Evolutionary conservation across 2,329 filamentous ascomycete genomes (phyloP).

Genomic region (Rosellinia necatrix): DNA sequence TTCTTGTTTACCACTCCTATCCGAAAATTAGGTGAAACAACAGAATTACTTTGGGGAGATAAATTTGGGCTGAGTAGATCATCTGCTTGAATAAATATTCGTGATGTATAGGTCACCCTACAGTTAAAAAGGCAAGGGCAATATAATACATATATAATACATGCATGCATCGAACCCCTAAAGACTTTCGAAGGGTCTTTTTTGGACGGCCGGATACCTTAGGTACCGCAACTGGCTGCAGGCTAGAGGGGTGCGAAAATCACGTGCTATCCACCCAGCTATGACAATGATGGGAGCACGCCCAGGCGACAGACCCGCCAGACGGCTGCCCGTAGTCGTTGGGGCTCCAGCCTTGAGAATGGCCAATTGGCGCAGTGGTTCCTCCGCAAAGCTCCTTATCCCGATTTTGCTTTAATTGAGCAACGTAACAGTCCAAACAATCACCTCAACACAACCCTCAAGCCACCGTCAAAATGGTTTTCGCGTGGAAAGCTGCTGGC

Average conservation of each 20-base stretch:
- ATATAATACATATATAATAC: no score
- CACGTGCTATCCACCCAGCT: conserved; percentile 20
- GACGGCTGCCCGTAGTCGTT: conserved; percentile 14
- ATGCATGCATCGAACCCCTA: no score
- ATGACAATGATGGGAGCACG: neutral
- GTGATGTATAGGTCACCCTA: neutral
- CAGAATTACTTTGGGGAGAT: neutral
- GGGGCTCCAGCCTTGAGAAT: conserved; percentile 17
- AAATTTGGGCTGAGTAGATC: neutral
- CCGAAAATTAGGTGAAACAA: neutral
- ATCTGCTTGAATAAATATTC: neutral
- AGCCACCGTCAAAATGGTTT: conserved; percentile 77
- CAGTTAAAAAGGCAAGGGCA: no score
- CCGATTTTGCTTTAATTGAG: conserved; percentile 36
- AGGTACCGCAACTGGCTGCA: no score
- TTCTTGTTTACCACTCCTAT: conserved; percentile 8
- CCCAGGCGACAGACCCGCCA: conserved; percentile 6
- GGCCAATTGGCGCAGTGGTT: conserved; percentile 17
- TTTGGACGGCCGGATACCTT: no score
- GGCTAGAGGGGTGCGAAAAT: no score
- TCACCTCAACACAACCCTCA: conserved; percentile 38
- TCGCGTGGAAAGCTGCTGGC: conserved; percentile 98
- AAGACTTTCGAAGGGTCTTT: no score
- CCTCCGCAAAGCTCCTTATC: conserved; percentile 28
- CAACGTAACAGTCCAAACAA: conserved; percentile 40